Percentiles rank a stretch among this genome's conserved stretches.
Conservation (phyloP, 176 grass and related monocot species). For the Elaeis guineensis region DNA sequence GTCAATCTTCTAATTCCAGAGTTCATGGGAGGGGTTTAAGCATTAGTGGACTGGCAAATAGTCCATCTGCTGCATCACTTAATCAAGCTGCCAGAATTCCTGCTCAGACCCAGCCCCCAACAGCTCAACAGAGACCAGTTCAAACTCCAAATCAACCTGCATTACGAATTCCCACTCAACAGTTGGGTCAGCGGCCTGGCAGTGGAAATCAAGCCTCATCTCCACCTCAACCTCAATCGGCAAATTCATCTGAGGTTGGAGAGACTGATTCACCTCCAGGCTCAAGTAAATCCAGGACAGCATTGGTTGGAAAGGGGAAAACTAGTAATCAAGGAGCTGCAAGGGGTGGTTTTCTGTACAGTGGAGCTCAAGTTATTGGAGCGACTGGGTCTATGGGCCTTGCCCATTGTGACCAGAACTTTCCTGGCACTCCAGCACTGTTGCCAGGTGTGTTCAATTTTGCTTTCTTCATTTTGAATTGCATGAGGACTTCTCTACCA, state of each 20-base stretch:
- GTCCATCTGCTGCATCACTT: slow-evolving; percentile 28
- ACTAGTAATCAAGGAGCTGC: slow-evolving; percentile 46
- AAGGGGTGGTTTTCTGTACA: slow-evolving; percentile 53
- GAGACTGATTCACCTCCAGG: slow-evolving; percentile 39
- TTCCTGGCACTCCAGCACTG: slow-evolving; percentile 89
- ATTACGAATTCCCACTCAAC: slow-evolving; percentile 30
- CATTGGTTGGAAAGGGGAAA: slow-evolving; percentile 29
- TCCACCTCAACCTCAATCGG: slow-evolving; percentile 23
- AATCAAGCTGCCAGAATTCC: slow-evolving; percentile 40
- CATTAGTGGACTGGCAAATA: slow-evolving; percentile 31
- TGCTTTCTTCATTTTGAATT: no score
- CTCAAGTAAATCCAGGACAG: slow-evolving; percentile 35
- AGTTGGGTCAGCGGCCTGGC: slow-evolving; percentile 25
- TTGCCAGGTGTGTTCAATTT: slow-evolving; percentile 65
- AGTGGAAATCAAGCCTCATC: slow-evolving; percentile 25
- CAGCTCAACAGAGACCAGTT: slow-evolving; percentile 39
- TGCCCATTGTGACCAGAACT: slow-evolving; percentile 71
- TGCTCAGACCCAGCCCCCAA: slow-evolving; percentile 37
- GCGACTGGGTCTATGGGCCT: slow-evolving; percentile 40
- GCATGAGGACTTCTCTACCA: no score
- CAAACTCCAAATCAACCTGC: slow-evolving; percentile 35
- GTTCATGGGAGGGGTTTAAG: slow-evolving; percentile 38
- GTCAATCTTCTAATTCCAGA: slow-evolving; percentile 32
- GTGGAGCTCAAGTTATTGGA: slow-evolving; percentile 69
- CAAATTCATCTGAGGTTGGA: slow-evolving; percentile 43